Conservation (phyloP, 768 basidiomycete species). For the Mycena rosella region DNA sequence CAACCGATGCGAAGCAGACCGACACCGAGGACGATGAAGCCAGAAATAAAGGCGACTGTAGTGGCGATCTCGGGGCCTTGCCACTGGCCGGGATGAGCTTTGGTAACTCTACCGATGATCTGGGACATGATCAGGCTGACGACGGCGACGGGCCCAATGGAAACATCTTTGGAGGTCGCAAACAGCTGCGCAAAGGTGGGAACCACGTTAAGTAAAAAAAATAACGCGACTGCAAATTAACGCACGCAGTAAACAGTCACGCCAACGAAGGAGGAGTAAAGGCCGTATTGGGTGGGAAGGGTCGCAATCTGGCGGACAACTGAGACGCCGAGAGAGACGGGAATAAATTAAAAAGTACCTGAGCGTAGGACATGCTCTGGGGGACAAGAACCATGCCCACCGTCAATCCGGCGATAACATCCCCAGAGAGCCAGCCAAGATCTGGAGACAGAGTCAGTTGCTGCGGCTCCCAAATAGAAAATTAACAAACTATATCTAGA, state of each 20-base stretch:
- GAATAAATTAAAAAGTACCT: constrained; percentile 53
- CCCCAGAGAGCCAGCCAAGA: constrained; percentile 85
- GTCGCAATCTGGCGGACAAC: constrained; percentile 75
- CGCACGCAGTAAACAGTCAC: constrained; percentile 86
- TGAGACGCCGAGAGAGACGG: background rate
- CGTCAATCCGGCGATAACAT: constrained; percentile 91
- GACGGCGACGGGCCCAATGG: constrained; percentile 99
- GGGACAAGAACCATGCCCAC: constrained; percentile 97
- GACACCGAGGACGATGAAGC: constrained; percentile 91
- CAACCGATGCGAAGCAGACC: constrained; percentile 93
- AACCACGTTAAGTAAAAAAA: constrained; percentile 8
- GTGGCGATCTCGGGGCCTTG: constrained; percentile 83
- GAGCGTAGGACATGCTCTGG: constrained; percentile 92
- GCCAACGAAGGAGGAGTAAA: constrained; percentile 95
- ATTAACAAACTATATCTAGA: constrained; percentile 81
- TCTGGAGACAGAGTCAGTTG: constrained; percentile 54
- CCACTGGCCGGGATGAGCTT: constrained; percentile 69
- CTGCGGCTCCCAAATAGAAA: background rate
- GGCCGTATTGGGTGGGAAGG: constrained; percentile 87
- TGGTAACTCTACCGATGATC: constrained; percentile 78
- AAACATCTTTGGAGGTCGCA: constrained; percentile 97
- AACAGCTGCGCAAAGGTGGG: constrained; percentile 71
- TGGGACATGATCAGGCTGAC: constrained; percentile 93
- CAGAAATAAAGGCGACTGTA: constrained; percentile 85
- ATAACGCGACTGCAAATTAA: constrained; percentile 22